Evolutionary conservation across 805 yeast genomes (phyloP), one percentile per base, ranked within the genome.

Genomic region (Starmera caribaea): DNA sequence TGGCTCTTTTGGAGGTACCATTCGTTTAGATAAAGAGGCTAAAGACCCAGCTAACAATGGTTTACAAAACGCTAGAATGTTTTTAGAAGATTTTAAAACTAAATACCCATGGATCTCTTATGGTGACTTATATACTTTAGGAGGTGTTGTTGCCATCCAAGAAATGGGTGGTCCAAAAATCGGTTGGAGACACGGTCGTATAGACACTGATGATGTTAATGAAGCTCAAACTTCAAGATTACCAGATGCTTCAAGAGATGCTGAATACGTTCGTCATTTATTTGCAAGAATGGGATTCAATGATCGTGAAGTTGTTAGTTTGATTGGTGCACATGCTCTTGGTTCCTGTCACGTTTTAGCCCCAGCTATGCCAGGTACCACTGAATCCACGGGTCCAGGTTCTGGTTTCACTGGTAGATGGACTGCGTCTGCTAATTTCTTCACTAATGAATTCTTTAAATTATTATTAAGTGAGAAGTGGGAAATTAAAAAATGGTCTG

Each of bases 391-490:
- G 10, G 46, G 46, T 11, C 57, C 69, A 46, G 74, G 78, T 44
- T 74, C 87, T 16, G 94, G 94, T 2, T 87, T 69, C 65, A 92
- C 83, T 47, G 95, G 95, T 12, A 88, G 90, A 45, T 86, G 95
- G 95, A 89, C 90, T 31, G 81, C 81, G 40, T 74, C 82, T 32
- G 86, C 92, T 40, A 83, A 81, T 27, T 60, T 67, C 46, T 81
- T 87, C 57, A 69, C 79, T 38, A 87, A 86, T 63, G 85, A 84
- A 33, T 86, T 83, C 58, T 86, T 62, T 63, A 74, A 65, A 59
- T 54, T 69, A 31, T 63, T 84, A 55, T 47, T 76, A 33, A 65
- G 74, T 38, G 80, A 77, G 48, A 62, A 68, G 39, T 68, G 77
- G 79, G 64, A 59, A 39, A 54, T 66, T 65, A 66, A 74, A 55